phyloP scores from a whole-genome alignment of 2,329 filamentous ascomycete species.

The Pseudogymnoascus sp. region DNA sequence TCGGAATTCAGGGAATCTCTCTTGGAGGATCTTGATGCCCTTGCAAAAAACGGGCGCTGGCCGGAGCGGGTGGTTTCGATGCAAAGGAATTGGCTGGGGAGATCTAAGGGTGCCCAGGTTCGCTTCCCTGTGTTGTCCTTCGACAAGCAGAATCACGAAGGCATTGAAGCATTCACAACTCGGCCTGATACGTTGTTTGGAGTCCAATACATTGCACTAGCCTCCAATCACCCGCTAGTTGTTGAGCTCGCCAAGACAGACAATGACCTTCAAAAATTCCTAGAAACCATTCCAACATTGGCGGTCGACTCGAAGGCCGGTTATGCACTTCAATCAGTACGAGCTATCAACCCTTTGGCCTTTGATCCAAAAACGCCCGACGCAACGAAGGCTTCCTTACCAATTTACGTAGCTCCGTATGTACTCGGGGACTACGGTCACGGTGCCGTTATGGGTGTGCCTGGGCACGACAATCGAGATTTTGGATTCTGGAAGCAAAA shows the following conservation, averaged over 20 bases:
- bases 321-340: conserved; percentile 54
- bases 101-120: conserved; percentile 63
- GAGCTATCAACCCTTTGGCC: conserved; percentile 58
- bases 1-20: conserved; percentile 68
- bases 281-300: conserved; percentile 52
- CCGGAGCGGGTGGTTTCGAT: conserved; percentile 74
- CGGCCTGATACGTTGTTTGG: conserved; percentile 81
- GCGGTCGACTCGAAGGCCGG: conserved; percentile 55
- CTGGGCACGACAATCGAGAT: conserved; percentile 73
- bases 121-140: conserved; percentile 54
- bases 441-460: conserved; percentile 86
- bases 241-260: conserved; percentile 50
- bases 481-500: conserved; percentile 74
- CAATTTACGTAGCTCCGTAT: conserved; percentile 76
- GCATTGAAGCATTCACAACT: conserved; percentile 73
- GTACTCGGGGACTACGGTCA: conserved; percentile 80
- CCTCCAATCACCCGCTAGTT: conserved; percentile 64
- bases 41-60: conserved; percentile 61
- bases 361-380: conserved; percentile 43
- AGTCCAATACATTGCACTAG: conserved; percentile 75
- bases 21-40: conserved; percentile 58
- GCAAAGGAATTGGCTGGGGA: conserved; percentile 84
- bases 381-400: conserved; percentile 50
- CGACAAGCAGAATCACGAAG: conserved; percentile 34
- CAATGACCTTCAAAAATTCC: conserved; percentile 55